Conservation (phyloP, 805 yeast species). For the Isabelozyma gotoi region DNA sequence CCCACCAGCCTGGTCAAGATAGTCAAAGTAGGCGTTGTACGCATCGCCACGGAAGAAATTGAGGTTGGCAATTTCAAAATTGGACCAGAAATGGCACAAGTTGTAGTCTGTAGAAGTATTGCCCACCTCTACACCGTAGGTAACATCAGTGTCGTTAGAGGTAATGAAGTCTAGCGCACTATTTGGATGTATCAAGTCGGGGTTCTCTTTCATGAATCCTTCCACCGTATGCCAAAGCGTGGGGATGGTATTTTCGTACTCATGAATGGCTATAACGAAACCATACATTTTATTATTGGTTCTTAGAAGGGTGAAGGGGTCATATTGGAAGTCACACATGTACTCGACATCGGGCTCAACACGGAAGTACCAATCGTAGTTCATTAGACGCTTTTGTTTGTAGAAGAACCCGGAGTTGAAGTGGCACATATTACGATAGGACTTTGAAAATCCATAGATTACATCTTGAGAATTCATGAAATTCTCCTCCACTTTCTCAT, state of each 20-base stretch:
- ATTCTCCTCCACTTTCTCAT: conserved; percentile 22
- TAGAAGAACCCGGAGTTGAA: conserved; percentile 68
- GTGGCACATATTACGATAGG: conserved; percentile 68
- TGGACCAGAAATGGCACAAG: conserved; percentile 66
- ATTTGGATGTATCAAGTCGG: conserved; percentile 46
- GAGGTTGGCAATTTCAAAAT: conserved; percentile 57
- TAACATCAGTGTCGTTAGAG: conserved; percentile 35
- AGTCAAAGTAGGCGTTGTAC: conserved; percentile 45
- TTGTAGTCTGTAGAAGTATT: conserved; percentile 40
- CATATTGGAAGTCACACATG: conserved; percentile 57
- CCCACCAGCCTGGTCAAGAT: conserved; percentile 49
- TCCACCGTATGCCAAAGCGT: conserved; percentile 51
- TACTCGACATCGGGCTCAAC: conserved; percentile 60
- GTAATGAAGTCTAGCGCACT: conserved; percentile 51
- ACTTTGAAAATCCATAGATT: conserved; percentile 48
- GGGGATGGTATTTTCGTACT: conserved; percentile 52
- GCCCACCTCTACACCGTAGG: conserved; percentile 13
- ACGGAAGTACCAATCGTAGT: conserved; percentile 58
- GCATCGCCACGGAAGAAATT: conserved; percentile 48
- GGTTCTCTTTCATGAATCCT: conserved; percentile 43
- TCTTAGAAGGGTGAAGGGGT: conserved; percentile 47
- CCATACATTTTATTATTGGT: conserved; percentile 48
- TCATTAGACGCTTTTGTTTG: conserved; percentile 41
- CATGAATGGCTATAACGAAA: conserved; percentile 50
- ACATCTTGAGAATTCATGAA: conserved; percentile 19